Conservation (phyloP, 768 basidiomycete species). For the Collybia sp. region DNA sequence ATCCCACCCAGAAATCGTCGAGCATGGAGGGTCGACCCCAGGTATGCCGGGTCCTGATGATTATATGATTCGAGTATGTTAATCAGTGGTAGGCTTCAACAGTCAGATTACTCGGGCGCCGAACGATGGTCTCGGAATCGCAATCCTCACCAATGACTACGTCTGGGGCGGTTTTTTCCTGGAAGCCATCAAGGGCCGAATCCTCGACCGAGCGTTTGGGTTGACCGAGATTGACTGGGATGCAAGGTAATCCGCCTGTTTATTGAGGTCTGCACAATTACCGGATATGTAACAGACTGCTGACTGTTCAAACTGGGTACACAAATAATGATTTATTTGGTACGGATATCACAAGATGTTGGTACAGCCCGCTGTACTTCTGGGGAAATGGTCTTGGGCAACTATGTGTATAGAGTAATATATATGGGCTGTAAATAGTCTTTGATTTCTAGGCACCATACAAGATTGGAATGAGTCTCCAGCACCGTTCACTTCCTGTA, state of each 20-base stretch:
- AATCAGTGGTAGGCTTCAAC: conserved; percentile 13
- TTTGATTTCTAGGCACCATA: too few relatives aligned
- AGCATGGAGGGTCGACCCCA: conserved; percentile 12
- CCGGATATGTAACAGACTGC: too few relatives aligned
- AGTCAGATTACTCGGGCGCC: conserved; percentile 7
- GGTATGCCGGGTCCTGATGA: conserved; percentile 1
- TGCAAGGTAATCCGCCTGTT: neutral
- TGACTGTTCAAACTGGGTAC: too few relatives aligned
- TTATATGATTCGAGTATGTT: neutral
- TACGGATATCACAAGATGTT: too few relatives aligned
- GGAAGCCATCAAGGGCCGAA: neutral
- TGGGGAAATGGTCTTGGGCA: too few relatives aligned
- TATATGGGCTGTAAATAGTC: too few relatives aligned
- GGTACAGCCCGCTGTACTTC: too few relatives aligned
- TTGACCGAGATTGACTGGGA: neutral
- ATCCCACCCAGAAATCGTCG: neutral
- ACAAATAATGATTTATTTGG: too few relatives aligned
- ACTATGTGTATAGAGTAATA: too few relatives aligned
- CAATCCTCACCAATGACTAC: conserved; percentile 4
- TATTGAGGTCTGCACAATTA: too few relatives aligned
- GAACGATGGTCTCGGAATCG: conserved; percentile 1
- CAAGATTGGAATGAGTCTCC: too few relatives aligned
- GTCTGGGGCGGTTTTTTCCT: neutral
- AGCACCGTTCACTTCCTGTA: too few relatives aligned
- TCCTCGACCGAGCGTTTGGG: conserved; percentile 1